These are phyloP conservation scores for Mycena capillaripes DNA, from an alignment of 768 basidiomycete species.

Conservation along the genomic window DNA sequence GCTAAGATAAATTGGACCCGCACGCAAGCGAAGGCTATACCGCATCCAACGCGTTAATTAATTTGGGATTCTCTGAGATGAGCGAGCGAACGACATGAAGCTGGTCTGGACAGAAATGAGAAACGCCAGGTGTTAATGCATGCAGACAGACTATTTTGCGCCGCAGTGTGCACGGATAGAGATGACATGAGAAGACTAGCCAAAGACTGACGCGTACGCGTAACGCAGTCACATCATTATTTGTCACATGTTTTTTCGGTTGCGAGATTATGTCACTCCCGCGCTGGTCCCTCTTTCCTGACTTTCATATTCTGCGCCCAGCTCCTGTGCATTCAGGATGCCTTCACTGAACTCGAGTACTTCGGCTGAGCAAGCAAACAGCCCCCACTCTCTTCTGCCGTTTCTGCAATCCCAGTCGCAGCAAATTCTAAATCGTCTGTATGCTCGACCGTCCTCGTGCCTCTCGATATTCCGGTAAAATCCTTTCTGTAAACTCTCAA, in stretches of 20 bases:
- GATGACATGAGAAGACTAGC: slow-evolving; percentile 30
- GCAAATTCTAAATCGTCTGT: slow-evolving; percentile 81
- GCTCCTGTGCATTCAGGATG: slow-evolving; percentile 40
- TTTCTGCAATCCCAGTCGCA: slow-evolving; percentile 89
- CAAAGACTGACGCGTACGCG: slow-evolving; percentile 24
- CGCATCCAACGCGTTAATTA: slow-evolving; percentile 72
- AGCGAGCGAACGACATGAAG: slow-evolving; percentile 77
- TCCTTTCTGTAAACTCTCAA: slow-evolving; percentile 13
- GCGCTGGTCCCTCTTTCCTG: background rate
- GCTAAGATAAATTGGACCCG: background rate
- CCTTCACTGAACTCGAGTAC: slow-evolving; percentile 41
- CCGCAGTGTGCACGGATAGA: slow-evolving; percentile 73
- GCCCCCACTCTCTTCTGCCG: slow-evolving; percentile 77
- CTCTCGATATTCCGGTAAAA: slow-evolving; percentile 89
- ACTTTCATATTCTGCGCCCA: background rate
- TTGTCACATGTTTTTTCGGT: background rate
- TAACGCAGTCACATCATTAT: background rate
- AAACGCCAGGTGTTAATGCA: background rate
- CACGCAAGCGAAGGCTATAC: slow-evolving; percentile 53
- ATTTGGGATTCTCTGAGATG: slow-evolving; percentile 70
- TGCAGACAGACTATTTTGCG: slow-evolving; percentile 70
- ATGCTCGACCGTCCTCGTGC: slow-evolving; percentile 89
- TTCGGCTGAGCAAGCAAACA: slow-evolving; percentile 41
- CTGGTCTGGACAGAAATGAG: slow-evolving; percentile 61
- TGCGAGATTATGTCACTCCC: slow-evolving; percentile 17